Conservation (phyloP, 2,329 filamentous ascomycete genomes). For the Diaporthe vexans region DNA sequence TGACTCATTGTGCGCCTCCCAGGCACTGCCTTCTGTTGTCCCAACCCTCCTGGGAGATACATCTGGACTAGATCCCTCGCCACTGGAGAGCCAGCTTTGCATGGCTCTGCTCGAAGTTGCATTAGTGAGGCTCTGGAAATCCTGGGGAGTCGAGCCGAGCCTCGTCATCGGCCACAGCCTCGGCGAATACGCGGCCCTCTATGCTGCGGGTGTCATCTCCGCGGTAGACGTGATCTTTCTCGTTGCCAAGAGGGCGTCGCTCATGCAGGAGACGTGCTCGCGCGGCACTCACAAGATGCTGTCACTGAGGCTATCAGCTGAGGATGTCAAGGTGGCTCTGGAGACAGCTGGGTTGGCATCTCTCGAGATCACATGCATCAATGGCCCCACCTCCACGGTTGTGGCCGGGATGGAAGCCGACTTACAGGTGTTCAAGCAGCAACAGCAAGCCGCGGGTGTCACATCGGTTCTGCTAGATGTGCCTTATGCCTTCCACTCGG, state of each 20-base stretch:
- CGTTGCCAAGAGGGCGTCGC: slow-evolving; percentile 75
- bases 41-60: slow-evolving; percentile 61
- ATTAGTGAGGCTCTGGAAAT: slow-evolving; percentile 66
- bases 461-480: slow-evolving; percentile 62
- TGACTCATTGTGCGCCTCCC: slow-evolving; percentile 61
- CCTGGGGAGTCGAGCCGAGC: slow-evolving; percentile 65
- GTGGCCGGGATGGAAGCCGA: slow-evolving; percentile 64
- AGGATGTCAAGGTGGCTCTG: slow-evolving; percentile 48
- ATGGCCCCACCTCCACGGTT: slow-evolving; percentile 81
- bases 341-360: slow-evolving; percentile 51
- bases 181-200: slow-evolving; percentile 78
- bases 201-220: slow-evolving; percentile 79
- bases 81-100: slow-evolving; percentile 67
- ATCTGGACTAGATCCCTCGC: slow-evolving; percentile 57
- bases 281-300: slow-evolving; percentile 74
- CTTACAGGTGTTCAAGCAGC: slow-evolving; percentile 58
- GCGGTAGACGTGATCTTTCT: slow-evolving; percentile 79
- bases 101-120: slow-evolving; percentile 69
- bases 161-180: slow-evolving; percentile 69
- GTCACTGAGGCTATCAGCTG: slow-evolving; percentile 57
- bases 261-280: slow-evolving; percentile 75
- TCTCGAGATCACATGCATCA: slow-evolving; percentile 77
- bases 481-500: slow-evolving; percentile 67
- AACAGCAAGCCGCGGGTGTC: slow-evolving; percentile 51
- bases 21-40: slow-evolving; percentile 68